Evolutionary conservation across 805 yeast species (phyloP).

Genomic region (Starmerella stellata): DNA sequence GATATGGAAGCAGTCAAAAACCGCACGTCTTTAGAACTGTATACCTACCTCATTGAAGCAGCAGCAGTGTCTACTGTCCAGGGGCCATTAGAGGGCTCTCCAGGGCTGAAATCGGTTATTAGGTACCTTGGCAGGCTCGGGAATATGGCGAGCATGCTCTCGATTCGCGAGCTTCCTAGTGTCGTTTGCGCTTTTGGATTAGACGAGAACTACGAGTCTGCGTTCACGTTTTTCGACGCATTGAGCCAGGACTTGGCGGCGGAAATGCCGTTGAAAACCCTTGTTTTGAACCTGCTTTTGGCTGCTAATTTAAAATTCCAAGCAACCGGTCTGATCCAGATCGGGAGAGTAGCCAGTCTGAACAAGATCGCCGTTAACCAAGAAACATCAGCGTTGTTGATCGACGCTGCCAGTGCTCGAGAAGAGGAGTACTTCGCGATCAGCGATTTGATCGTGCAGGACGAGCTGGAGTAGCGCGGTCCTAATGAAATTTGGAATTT

Average conservation of each 20-base stretch:
- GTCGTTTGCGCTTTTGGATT: slow-evolving; percentile 10
- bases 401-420: neutral
- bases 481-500: too few species aligned
- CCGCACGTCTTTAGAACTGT: slow-evolving; percentile 5
- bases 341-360: slow-evolving; percentile 5
- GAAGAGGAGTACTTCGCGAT: neutral
- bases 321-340: slow-evolving; percentile 1
- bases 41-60: slow-evolving; percentile 16
- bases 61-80: slow-evolving; percentile 9
- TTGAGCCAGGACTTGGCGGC: slow-evolving; percentile 8
- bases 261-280: slow-evolving; percentile 12
- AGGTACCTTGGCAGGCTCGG: slow-evolving; percentile 16
- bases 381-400: slow-evolving; percentile 5
- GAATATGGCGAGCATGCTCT: slow-evolving; percentile 11
- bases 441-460: too few species aligned
- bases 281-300: slow-evolving; percentile 17
- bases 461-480: too few species aligned
- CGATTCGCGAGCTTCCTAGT: slow-evolving; percentile 15
- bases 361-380: slow-evolving; percentile 8
- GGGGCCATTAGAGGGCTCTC: slow-evolving; percentile 2
- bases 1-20: neutral
- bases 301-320: slow-evolving; percentile 1
- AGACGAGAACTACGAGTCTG: slow-evolving; percentile 1
- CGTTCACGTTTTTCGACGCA: slow-evolving; percentile 8
- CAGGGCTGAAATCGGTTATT: slow-evolving; percentile 14